A percentile compares a stretch with the other conserved stretches of the same genome.
Evolutionary conservation across 352 stramenopile species (phyloP).

Genomic region (Saprolegnia parasitica): DNA sequence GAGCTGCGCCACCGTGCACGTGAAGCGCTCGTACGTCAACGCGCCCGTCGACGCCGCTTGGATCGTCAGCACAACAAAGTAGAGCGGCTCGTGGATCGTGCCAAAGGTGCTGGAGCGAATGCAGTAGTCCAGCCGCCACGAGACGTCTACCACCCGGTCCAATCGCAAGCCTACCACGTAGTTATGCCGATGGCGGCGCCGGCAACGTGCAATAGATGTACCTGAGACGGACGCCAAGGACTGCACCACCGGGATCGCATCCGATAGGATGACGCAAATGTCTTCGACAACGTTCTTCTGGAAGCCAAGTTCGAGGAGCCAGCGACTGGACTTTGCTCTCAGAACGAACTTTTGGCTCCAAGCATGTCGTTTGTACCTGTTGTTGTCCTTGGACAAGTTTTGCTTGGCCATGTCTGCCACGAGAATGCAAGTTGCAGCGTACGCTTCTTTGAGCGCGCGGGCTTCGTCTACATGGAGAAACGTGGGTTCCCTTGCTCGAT

Average conservation of each 20-base stretch:
- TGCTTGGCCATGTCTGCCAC: conserved; percentile 19
- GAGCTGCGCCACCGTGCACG: conserved; percentile 64
- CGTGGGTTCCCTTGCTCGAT: no score
- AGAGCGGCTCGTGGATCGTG: conserved; percentile 50
- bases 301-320: conserved; percentile 5
- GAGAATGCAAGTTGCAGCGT: conserved; percentile 14
- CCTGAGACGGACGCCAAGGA: conserved; percentile 8
- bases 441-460: conserved; percentile 14
- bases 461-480: conserved; percentile 6
- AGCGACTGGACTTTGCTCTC: background rate
- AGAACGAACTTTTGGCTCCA: background rate
- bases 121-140: conserved; percentile 69
- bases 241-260: background rate
- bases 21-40: conserved; percentile 44
- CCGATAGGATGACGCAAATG: background rate
- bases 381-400: conserved; percentile 12
- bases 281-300: background rate
- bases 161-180: conserved; percentile 53
- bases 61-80: conserved; percentile 60
- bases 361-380: background rate
- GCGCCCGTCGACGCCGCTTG: conserved; percentile 39
- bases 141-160: conserved; percentile 62
- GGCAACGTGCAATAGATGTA: background rate
- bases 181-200: background rate
- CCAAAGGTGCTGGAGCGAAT: conserved; percentile 51